Evolutionary conservation across 352 stramenopile species (phyloP).

Genomic region (Vaucheria bursata): DNA sequence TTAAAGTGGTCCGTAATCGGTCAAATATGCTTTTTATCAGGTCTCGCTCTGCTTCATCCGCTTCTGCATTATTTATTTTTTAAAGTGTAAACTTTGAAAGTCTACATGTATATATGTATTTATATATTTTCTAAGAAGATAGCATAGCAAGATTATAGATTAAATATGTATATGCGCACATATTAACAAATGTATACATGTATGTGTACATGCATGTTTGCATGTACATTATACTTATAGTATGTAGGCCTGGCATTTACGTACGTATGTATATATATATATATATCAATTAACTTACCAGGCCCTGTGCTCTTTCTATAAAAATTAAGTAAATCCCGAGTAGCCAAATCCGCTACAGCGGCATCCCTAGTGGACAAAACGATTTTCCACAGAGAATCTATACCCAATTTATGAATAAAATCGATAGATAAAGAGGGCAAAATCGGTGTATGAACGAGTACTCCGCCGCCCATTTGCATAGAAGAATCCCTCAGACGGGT

Average conservation of each 20-base stretch:
- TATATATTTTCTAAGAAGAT: no score
- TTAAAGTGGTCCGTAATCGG: neutral
- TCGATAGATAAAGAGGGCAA: neutral
- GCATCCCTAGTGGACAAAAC: slow-evolving; percentile 29
- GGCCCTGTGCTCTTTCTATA: neutral
- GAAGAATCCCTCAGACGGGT: neutral
- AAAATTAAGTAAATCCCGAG: slow-evolving; percentile 37
- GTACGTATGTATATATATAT: neutral
- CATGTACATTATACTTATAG: no score
- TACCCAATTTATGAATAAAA: slow-evolving; percentile 33
- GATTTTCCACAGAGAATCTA: slow-evolving; percentile 50
- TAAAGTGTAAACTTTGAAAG: no score
- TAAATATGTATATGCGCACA: no score
- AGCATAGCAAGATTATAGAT: no score
- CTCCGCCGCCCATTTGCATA: neutral
- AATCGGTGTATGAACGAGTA: neutral
- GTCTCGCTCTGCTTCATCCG: neutral
- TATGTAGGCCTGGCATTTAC: neutral
- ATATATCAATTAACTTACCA: no score
- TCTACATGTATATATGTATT: no score
- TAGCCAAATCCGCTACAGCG: slow-evolving; percentile 37
- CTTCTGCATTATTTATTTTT: no score
- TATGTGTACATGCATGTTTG: no score
- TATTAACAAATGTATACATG: no score
- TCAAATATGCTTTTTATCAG: neutral